phyloP scores from a whole-genome alignment of 768 basidiomycete species.

The Boletales sp. region DNA sequence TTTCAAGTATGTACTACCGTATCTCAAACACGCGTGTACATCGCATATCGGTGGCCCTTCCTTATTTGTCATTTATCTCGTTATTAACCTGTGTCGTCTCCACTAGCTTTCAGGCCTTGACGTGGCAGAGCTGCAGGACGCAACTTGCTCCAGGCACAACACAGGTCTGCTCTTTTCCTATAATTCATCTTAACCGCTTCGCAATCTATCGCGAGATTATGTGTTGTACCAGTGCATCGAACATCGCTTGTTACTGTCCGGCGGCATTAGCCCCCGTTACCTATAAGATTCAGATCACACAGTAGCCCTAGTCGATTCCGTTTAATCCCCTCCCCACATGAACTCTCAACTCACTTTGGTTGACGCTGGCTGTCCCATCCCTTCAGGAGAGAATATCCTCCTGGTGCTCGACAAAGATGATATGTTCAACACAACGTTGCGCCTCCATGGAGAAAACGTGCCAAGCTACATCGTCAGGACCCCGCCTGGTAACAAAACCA shows the following conservation, averaged over 20 bases:
- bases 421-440: constrained; percentile 11
- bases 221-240: background rate
- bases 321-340: background rate
- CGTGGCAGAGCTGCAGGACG: no score
- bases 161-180: background rate
- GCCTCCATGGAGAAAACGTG: background rate
- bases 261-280: background rate
- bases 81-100: background rate
- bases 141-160: background rate
- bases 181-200: no score
- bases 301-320: no score
- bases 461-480: constrained; percentile 14
- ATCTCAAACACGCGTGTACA: no score
- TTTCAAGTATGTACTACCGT: no score
- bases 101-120: no score
- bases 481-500: background rate
- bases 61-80: background rate
- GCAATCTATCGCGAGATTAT: no score
- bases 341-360: constrained; percentile 18
- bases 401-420: constrained; percentile 13
- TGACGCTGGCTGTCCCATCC: background rate
- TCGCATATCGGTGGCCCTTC: no score
- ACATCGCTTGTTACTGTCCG: background rate
- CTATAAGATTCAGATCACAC: background rate
- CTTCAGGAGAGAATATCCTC: background rate